Evolutionary conservation across 2,329 filamentous ascomycete species (phyloP), one percentile per base, ranked within the genome.

Genomic region (Claviceps arundinis): DNA sequence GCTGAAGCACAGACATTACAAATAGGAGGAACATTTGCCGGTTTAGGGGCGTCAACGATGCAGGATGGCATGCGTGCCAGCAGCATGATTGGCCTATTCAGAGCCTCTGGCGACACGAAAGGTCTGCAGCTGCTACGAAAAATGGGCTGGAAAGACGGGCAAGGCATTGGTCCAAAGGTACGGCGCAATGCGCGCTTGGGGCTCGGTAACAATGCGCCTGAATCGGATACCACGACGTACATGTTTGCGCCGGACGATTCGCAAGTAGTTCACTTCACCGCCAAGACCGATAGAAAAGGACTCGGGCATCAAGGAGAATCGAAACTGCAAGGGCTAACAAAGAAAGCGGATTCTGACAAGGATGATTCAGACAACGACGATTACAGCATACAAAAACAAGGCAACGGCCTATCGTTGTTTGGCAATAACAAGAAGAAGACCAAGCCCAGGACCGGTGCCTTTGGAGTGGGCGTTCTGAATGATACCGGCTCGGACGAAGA

Each of bases 131-230:
- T 98, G 16, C 71, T 97, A 54, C 87, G 86, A 63, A 86, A 78
- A 61, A 97, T 98, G 91, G 93, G 91, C 16, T 98, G 93, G 93
- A 87, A 85, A 61, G 86, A 91, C 56, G 91, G 90, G 1, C 90
- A 97, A 67, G 93, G 93, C 3, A 82, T 97, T 56, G 93, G 93
- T 0, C 89, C 89, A 22, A 95, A 89, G 66, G 73, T 96, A 37
- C 81, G 82, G 51, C 79, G 93, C 48, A 76, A 75, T 63, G 88
- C 89, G 40, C 76, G 84, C 47, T 74, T 91, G 14, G 85, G 66
- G 34, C 45, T 73, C 1, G 73, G 69, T 44, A 66, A 65, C 26
- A 61, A 62, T 5, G 60, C 62, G 0, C 65, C 64, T 16, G 68
- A 69, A 19, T 62, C 69, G 16, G 68, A 68, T 45, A 63, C 70